These are phyloP conservation scores for Gaultheria prostrata DNA, from an alignment of 148 eudicot species.

Conservation along the genomic window DNA sequence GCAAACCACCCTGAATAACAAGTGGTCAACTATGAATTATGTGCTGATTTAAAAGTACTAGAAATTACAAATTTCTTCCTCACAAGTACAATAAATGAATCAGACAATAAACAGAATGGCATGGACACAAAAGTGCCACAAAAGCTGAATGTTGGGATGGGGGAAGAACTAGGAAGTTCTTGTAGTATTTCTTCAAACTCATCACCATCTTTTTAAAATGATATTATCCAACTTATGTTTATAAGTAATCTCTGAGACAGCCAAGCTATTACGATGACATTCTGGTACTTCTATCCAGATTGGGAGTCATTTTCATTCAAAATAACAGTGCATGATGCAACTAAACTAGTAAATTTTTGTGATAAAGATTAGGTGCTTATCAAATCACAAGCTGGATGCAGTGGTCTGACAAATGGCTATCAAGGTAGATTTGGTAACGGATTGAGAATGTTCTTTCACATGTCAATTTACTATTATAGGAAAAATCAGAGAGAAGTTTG, in stretches of 20 bases:
- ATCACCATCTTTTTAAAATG: background rate
- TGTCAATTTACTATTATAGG: background rate
- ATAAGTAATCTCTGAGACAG: background rate
- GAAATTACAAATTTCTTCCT: background rate
- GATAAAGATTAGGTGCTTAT: background rate
- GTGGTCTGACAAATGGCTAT: background rate
- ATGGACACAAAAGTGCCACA: background rate
- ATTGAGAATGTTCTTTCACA: background rate
- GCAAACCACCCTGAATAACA: conserved; percentile 86
- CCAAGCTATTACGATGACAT: background rate
- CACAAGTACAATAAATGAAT: background rate
- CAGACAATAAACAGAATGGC: background rate
- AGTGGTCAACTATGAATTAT: conserved; percentile 6
- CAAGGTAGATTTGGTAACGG: background rate
- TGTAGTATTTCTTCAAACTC: background rate
- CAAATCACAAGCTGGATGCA: conserved; percentile 2
- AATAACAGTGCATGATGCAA: background rate
- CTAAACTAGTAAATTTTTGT: background rate
- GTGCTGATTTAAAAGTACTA: background rate
- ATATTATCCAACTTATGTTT: background rate
- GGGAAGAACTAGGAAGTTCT: background rate
- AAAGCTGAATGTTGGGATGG: background rate
- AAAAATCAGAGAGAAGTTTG: background rate
- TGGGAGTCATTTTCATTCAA: background rate
- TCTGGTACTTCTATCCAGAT: background rate